Evolutionary conservation across 768 basidiomycete genomes (phyloP).

Genomic region (Infundibulicybe gibba): DNA sequence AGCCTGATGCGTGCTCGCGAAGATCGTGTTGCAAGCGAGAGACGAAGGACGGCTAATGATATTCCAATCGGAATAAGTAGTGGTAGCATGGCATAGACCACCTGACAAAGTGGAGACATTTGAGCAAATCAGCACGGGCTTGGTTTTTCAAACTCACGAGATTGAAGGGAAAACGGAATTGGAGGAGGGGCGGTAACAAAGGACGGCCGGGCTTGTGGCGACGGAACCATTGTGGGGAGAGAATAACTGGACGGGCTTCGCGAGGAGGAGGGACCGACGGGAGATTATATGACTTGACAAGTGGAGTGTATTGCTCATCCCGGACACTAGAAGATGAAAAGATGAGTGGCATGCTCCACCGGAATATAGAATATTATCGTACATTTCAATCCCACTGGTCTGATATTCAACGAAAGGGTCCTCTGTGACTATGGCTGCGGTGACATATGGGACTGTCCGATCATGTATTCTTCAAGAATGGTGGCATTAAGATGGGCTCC

Average conservation of each 20-base stretch:
- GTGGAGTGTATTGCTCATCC: constrained; percentile 49
- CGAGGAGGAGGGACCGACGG: constrained; percentile 39
- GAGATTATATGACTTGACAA: constrained; percentile 51
- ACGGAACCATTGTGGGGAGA: constrained; percentile 45
- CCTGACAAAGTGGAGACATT: constrained; percentile 24
- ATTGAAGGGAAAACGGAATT: constrained; percentile 66
- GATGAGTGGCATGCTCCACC: not conserved
- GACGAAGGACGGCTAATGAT: constrained; percentile 48
- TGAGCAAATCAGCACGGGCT: not conserved
- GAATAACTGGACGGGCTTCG: constrained; percentile 30
- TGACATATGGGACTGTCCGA: constrained; percentile 78
- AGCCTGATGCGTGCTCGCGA: constrained; percentile 64
- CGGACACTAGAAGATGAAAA: constrained; percentile 48
- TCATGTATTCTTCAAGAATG: constrained; percentile 59
- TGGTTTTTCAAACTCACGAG: constrained; percentile 40
- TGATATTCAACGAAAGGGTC: constrained; percentile 62
- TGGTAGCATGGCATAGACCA: constrained; percentile 55
- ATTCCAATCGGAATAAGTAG: constrained; percentile 60
- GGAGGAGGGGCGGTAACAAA: constrained; percentile 55
- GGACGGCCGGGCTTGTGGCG: constrained; percentile 33
- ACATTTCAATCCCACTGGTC: constrained; percentile 62
- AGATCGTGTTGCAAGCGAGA: constrained; percentile 51
- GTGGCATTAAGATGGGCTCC: not conserved
- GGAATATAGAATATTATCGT: constrained; percentile 14
- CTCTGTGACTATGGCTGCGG: constrained; percentile 64